Evolutionary conservation across 352 stramenopile species (phyloP), one percentile per base, ranked within the genome.

Genomic region (Phytophthora tubulina): DNA sequence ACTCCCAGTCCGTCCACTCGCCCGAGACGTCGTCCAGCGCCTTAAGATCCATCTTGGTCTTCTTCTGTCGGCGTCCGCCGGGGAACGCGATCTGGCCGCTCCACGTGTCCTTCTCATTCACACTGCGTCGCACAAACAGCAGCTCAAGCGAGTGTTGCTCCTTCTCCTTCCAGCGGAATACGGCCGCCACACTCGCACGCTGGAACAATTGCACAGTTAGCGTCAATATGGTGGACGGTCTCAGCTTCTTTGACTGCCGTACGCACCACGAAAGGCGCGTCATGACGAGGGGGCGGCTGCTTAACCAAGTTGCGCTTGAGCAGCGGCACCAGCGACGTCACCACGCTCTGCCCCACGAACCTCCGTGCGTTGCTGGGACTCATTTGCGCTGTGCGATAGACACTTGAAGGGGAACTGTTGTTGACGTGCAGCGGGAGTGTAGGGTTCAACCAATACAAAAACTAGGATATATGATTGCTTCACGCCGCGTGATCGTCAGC

Each of bases 41-140:
- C 4, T 50, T 67, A 15, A 80, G 31, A 45, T 80, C 67, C 76
- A 77, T 81, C 17, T 60, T 73, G 46, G 63, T 72, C 38, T 90
- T 88, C 56, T 91, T 87, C 75, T 94, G 82, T 6, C 85, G 79
- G 7, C 78, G 84, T 21, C 89, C 89, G 15, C 89, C 88, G 1
- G 89, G 89, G 61, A 96, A 95, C 15, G 89, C 89, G 14, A 96
- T 73, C 51, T 96, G 89, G 1, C 89, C 88, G 49, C 89, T 96
- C 89, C 89, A 96, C 38, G 80, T 80, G 68, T 96, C 89, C 36
- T 81, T 77, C 42, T 90, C 75, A 56, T 94, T 96, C 58, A 93
- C 71, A 17, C 78, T 82, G 30, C 89, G 87, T 7, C 87, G 83
- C 58, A 96, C 88, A 44, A 95, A 88, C 27, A 96, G 75, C 54